Evolutionary conservation across 345 rosid genomes (phyloP).

Genomic region (Citropsis articulata): DNA sequence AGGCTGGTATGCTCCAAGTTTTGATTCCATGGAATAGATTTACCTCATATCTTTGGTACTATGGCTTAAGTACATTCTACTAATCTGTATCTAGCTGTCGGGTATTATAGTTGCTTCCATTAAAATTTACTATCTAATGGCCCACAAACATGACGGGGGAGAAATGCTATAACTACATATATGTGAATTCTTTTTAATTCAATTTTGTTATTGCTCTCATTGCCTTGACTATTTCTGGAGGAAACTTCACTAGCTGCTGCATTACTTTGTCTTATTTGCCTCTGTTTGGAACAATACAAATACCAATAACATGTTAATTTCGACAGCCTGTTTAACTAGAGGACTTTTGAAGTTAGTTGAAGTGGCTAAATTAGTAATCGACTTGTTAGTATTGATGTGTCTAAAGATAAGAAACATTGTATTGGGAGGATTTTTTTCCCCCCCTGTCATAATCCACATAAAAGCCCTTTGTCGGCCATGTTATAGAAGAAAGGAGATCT

Average conservation of each 20-base stretch:
- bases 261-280: neutral
- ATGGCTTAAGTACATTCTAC: neutral
- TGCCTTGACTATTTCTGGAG: neutral
- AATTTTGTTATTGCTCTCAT: neutral
- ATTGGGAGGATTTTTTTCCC: too few relatives aligned
- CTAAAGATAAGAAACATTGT: too few relatives aligned
- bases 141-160: neutral
- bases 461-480: neutral
- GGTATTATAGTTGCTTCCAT: neutral
- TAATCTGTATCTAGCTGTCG: neutral
- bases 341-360: neutral
- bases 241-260: neutral
- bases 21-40: conserved; percentile 79
- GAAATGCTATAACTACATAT: neutral
- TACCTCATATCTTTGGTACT: too few relatives aligned
- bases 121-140: neutral
- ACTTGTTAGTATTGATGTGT: too few relatives aligned
- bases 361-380: too few relatives aligned
- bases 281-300: neutral
- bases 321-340: neutral
- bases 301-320: neutral
- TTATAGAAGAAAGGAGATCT: neutral
- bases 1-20: conserved; percentile 82
- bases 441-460: too few relatives aligned
- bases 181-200: neutral